Evolutionary conservation across 805 yeast genomes (phyloP).

Genomic region (Ogataea dorogensis): DNA sequence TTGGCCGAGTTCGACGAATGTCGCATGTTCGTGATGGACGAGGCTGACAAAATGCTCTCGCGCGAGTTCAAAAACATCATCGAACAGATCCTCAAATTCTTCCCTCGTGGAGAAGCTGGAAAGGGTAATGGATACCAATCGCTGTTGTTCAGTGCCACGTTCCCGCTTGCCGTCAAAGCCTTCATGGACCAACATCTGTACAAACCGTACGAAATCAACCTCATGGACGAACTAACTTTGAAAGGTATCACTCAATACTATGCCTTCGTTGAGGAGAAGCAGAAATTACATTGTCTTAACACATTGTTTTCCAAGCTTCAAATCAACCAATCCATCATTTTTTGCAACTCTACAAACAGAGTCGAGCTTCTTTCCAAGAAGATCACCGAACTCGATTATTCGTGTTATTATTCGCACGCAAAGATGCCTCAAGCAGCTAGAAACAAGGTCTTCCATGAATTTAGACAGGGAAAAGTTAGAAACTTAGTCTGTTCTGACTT

Average conservation of each 20-base stretch:
- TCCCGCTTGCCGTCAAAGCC: constrained; percentile 89
- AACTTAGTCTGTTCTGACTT: constrained; percentile 95
- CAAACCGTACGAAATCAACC: constrained; percentile 91
- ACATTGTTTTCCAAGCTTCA: constrained; percentile 91
- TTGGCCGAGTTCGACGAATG: constrained; percentile 86
- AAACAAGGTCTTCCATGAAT: constrained; percentile 97
- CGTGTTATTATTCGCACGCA: constrained; percentile 96
- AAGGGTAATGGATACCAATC: constrained; percentile 64
- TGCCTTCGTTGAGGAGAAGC: constrained; percentile 97
- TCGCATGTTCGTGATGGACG: constrained; percentile 93
- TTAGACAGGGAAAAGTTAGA: constrained; percentile 96
- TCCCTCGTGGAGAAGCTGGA: constrained; percentile 52
- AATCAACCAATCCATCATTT: constrained; percentile 94
- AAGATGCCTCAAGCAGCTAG: constrained; percentile 96
- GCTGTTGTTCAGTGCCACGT: constrained; percentile 88
- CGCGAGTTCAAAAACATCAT: constrained; percentile 86
- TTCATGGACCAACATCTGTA: constrained; percentile 89
- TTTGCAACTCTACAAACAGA: constrained; percentile 95
- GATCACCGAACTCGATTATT: constrained; percentile 93
- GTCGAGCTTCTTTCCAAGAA: constrained; percentile 94
- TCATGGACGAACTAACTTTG: constrained; percentile 96
- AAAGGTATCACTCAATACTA: constrained; percentile 96
- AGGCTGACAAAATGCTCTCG: constrained; percentile 95
- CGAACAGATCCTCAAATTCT: constrained; percentile 77
- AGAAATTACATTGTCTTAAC: constrained; percentile 93